Conservation (phyloP, 805 yeast genomes). For the Yarrowia alimentaria region DNA sequence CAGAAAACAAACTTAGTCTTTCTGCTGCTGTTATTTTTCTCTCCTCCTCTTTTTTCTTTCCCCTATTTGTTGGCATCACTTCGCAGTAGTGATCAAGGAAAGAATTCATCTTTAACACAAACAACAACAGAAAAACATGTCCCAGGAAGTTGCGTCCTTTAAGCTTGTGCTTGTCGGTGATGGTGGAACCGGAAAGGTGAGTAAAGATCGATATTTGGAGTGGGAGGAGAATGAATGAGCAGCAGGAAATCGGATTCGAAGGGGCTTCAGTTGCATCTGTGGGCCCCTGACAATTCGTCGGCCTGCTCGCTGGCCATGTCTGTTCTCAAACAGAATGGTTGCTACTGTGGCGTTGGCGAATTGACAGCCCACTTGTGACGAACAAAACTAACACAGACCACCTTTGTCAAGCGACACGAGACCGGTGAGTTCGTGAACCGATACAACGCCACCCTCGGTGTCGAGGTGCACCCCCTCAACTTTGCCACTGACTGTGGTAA, state of each 20-base stretch:
- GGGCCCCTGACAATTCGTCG: too few relatives aligned
- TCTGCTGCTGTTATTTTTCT: conserved; percentile 10
- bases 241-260: too few relatives aligned
- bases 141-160: conserved; percentile 79
- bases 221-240: too few relatives aligned
- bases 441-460: conserved; percentile 98
- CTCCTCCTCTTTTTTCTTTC: conserved; percentile 27
- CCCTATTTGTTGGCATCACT: conserved; percentile 22
- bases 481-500: conserved; percentile 99
- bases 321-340: too few relatives aligned
- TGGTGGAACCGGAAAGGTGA: conserved; percentile 98
- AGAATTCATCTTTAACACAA: conserved; percentile 1
- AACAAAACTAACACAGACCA: conserved; percentile 60
- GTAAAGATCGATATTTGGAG: conserved; percentile 38
- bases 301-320: too few relatives aligned
- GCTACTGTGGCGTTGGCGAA: neutral
- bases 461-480: conserved; percentile 97
- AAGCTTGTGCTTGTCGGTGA: conserved; percentile 99
- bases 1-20: conserved; percentile 5
- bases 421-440: conserved; percentile 98
- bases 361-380: too few relatives aligned
- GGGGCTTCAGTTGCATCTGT: too few relatives aligned
- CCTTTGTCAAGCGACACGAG: conserved; percentile 98
- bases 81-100: conserved; percentile 10
- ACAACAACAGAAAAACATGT: conserved; percentile 34